Conservation (phyloP, 75 land plant genomes). For the Picea glauca region DNA sequence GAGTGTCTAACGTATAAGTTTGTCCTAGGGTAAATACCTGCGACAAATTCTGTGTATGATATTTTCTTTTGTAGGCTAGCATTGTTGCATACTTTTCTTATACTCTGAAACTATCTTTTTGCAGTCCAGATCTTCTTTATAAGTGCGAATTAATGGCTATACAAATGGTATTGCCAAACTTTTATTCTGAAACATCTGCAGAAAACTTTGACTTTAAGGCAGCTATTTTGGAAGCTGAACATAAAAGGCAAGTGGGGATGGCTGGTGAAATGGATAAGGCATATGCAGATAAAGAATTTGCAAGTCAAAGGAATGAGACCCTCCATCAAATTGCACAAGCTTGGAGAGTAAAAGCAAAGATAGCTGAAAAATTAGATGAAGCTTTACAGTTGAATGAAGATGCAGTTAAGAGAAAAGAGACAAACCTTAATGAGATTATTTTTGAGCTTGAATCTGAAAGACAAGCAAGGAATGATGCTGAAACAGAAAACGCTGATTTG, state of each 20-base stretch:
- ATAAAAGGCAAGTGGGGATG: no score
- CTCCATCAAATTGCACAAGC: no score
- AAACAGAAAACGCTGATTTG: conserved; percentile 22
- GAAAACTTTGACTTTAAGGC: background rate
- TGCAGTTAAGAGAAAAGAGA: no score
- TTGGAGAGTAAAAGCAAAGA: no score
- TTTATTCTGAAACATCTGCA: background rate
- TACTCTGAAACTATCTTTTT: background rate
- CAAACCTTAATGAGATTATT: conserved; percentile 3
- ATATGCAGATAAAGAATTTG: no score
- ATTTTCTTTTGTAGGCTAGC: background rate
- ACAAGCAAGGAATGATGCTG: conserved; percentile 16
- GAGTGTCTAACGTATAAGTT: conserved; percentile 35
- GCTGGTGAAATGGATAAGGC: no score
- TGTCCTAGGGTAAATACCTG: background rate
- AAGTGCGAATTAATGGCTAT: background rate
- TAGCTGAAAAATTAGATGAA: no score
- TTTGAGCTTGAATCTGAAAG: conserved; percentile 32
- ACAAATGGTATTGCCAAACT: background rate
- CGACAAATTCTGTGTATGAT: background rate
- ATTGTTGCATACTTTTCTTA: background rate
- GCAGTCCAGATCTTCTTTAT: background rate
- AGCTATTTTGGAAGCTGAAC: no score
- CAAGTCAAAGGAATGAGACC: no score
- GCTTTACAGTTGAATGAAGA: no score